Conservation (phyloP, 768 basidiomycete genomes). For the Asterophora lycoperdoides region DNA sequence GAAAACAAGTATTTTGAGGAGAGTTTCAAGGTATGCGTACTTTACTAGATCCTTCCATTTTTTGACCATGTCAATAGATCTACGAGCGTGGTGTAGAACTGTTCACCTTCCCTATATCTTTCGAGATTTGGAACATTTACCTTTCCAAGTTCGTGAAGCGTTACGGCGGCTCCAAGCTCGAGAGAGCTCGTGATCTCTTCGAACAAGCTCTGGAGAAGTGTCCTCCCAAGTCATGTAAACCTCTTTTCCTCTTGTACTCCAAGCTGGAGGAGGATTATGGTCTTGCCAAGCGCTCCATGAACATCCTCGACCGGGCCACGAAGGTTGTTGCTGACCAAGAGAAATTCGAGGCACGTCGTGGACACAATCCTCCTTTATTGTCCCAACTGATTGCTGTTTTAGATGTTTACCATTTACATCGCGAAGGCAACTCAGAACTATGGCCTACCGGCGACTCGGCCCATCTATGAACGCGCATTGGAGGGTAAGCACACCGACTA, state of each 20-base stretch:
- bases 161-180: conserved; percentile 89
- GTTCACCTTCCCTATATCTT: conserved; percentile 96
- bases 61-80: conserved; percentile 43
- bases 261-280: conserved; percentile 93
- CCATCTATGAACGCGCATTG: conserved; percentile 93
- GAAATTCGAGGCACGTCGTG: conserved; percentile 81
- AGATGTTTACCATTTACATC: conserved; percentile 98
- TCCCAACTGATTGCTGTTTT: neutral
- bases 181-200: conserved; percentile 94
- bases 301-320: conserved; percentile 91
- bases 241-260: conserved; percentile 95
- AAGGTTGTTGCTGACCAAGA: conserved; percentile 83
- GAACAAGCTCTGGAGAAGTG: conserved; percentile 98
- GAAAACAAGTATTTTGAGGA: conserved; percentile 99
- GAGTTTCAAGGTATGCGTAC: conserved; percentile 77
- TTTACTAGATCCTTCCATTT: neutral
- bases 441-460: conserved; percentile 91
- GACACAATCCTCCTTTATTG: neutral
- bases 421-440: conserved; percentile 96
- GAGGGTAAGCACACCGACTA: conserved; percentile 44
- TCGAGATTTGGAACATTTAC: conserved; percentile 99
- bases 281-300: conserved; percentile 93
- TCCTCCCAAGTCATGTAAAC: conserved; percentile 90
- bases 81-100: conserved; percentile 97
- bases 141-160: conserved; percentile 95